A percentile compares a stretch with the other conserved stretches of the same genome.
Conservation (phyloP, 106 monocot genomes). For the Allium fistulosum region DNA sequence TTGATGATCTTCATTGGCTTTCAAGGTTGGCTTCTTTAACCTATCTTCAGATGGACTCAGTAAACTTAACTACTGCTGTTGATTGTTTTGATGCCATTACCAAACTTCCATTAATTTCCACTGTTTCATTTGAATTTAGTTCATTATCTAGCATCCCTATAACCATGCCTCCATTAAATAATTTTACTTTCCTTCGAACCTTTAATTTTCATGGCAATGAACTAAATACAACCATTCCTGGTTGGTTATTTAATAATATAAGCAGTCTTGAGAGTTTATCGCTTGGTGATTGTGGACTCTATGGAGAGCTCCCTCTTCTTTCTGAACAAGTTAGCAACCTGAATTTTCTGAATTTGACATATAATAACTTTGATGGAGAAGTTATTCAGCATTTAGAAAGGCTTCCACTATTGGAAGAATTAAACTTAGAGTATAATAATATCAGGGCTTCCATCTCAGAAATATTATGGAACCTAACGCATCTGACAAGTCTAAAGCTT, state of each 20-base stretch:
- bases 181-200: background rate
- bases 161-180: background rate
- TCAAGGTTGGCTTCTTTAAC: background rate
- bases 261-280: background rate
- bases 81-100: background rate
- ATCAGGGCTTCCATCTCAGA: too few relatives aligned
- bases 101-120: background rate
- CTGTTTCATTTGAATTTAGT: background rate
- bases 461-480: too few relatives aligned
- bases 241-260: background rate
- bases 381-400: too few relatives aligned
- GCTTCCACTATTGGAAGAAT: background rate
- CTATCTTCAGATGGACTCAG: background rate
- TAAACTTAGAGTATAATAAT: background rate
- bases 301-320: background rate
- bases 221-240: background rate
- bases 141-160: background rate
- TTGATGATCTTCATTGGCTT: background rate
- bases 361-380: background rate
- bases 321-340: background rate
- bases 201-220: background rate
- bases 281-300: background rate
- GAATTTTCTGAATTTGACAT: background rate
- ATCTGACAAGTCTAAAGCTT: background rate
- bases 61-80: background rate